These are phyloP conservation scores for Cystobasidium onofrii DNA, from an alignment of 768 basidiomycete species.

Conservation along the genomic window DNA sequence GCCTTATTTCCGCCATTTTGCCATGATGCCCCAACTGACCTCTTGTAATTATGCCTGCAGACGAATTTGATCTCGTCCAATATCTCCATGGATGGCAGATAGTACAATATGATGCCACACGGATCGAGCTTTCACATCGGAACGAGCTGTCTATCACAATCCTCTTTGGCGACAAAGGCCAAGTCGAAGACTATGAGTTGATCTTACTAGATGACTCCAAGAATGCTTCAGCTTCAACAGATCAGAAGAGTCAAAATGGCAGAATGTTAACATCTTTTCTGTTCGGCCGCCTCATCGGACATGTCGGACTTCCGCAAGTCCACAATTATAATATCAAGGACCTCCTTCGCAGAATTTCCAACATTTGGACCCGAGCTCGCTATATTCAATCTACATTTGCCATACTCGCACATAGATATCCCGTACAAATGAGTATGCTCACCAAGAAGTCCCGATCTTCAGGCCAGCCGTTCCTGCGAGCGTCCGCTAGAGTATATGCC, in stretches of 20 bases:
- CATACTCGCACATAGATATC: slow-evolving; percentile 16
- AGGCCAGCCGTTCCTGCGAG: slow-evolving; percentile 29
- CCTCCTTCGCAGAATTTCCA: slow-evolving; percentile 20
- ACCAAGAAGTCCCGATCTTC: slow-evolving; percentile 13
- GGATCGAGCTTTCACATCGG: slow-evolving; percentile 30
- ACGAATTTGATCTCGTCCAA: slow-evolving; percentile 39
- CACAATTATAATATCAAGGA: neutral
- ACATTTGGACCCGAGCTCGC: slow-evolving; percentile 28
- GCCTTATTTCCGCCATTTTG: neutral
- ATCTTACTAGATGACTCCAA: neutral
- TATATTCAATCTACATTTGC: slow-evolving; percentile 25
- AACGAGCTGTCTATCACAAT: slow-evolving; percentile 34
- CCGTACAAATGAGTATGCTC: neutral
- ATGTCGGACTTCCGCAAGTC: neutral
- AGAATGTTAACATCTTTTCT: slow-evolving; percentile 12
- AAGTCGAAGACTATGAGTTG: slow-evolving; percentile 10
- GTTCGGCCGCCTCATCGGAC: slow-evolving; percentile 28
- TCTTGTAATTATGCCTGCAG: neutral
- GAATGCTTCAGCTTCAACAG: too few relatives aligned
- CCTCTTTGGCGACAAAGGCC: neutral
- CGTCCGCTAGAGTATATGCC: slow-evolving; percentile 20
- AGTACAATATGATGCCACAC: neutral
- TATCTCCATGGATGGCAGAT: slow-evolving; percentile 39
- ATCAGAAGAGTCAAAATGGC: neutral
- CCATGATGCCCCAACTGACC: neutral